These are phyloP conservation scores for Sicyos baderoa DNA, from an alignment of 306 rosid genomes.

Conservation along the genomic window DNA sequence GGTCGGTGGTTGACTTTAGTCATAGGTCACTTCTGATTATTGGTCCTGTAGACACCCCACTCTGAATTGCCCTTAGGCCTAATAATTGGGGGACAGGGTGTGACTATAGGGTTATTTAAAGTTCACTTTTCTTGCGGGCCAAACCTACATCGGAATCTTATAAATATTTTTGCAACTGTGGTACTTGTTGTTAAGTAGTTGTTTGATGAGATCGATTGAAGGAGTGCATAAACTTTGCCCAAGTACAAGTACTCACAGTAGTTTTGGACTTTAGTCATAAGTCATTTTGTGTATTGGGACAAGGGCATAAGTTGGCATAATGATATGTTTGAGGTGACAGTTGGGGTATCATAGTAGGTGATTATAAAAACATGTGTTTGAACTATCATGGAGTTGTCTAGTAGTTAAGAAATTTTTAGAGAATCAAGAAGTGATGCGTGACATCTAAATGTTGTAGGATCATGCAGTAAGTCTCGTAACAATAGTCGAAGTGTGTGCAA, in stretches of 20 bases:
- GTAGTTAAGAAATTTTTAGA: too few species aligned
- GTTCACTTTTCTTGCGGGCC: slow-evolving; percentile 6
- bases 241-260: not conserved
- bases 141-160: not conserved
- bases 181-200: not conserved
- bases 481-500: too few species aligned
- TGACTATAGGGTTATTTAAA: not conserved
- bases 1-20: slow-evolving; percentile 21
- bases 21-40: slow-evolving; percentile 11
- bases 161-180: not conserved
- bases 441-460: too few species aligned
- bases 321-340: too few species aligned
- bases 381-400: too few species aligned
- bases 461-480: too few species aligned
- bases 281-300: not conserved
- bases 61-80: not conserved
- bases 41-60: not conserved
- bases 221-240: not conserved
- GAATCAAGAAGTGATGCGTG: too few species aligned
- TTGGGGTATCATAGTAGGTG: too few species aligned
- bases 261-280: not conserved
- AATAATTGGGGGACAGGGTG: slow-evolving; percentile 5
- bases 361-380: too few species aligned
- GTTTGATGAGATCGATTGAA: not conserved
- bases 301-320: not conserved